Percentiles rank a stretch among this genome's conserved stretches.
phyloP scores from a whole-genome alignment of 805 yeast genomes.

The Myxozyma sirexii region DNA sequence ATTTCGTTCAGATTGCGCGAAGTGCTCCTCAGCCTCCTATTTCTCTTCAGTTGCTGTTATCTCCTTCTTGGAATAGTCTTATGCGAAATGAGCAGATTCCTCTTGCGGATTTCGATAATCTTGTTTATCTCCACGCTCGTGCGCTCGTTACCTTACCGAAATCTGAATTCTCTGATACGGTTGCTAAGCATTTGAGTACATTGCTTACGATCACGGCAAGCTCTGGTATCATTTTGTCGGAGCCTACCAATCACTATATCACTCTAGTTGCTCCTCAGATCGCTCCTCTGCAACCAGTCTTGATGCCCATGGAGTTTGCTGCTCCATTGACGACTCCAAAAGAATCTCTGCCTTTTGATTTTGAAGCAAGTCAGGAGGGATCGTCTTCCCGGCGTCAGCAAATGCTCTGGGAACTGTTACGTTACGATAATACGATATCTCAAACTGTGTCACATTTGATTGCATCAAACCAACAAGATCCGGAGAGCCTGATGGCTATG shows the following conservation, averaged over 20 bases:
- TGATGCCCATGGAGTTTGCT: not conserved
- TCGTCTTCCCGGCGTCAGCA: slow-evolving; percentile 4
- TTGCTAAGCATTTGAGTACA: not conserved
- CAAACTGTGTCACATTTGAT: slow-evolving; percentile 14
- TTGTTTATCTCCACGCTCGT: slow-evolving; percentile 21
- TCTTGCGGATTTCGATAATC: not conserved
- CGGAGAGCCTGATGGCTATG: not conserved
- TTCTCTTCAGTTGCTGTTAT: slow-evolving; percentile 2
- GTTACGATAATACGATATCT: slow-evolving; percentile 1
- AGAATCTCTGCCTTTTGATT: not conserved
- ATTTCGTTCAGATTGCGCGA: not conserved
- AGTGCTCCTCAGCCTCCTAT: slow-evolving; percentile 7
- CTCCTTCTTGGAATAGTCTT: slow-evolving; percentile 1
- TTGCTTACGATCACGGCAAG: slow-evolving; percentile 5
- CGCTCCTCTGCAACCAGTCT: not conserved
- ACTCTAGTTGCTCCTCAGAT: slow-evolving; percentile 15
- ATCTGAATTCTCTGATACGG: slow-evolving; percentile 9
- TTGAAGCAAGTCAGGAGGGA: not conserved
- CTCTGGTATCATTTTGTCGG: slow-evolving; percentile 1
- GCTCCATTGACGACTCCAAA: not conserved
- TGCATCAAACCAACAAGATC: not conserved
- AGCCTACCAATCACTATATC: slow-evolving; percentile 8
- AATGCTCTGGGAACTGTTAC: slow-evolving; percentile 6
- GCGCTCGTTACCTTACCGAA: not conserved
- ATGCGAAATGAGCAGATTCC: slow-evolving; percentile 8